phyloP scores from a whole-genome alignment of 2,329 filamentous ascomycete genomes.

The Alternaria rosae region DNA sequence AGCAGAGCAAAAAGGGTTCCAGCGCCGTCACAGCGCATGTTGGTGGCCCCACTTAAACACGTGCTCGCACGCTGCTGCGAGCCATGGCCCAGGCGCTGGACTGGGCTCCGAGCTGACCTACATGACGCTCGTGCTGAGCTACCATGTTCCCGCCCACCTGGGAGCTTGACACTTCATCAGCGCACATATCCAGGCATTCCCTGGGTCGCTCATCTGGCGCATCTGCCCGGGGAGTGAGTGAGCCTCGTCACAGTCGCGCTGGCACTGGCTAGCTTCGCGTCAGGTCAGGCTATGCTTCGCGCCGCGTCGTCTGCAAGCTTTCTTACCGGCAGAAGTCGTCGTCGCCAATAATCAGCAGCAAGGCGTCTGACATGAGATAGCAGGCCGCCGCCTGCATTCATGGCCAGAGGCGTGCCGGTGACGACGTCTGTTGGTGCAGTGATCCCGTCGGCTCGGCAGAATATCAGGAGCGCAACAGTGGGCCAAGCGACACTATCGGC shows the following conservation, averaged over 20 bases:
- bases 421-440: conserved; percentile 16
- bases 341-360: conserved; percentile 15
- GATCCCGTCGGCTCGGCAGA: conserved; percentile 28
- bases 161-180: conserved; percentile 19
- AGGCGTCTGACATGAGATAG: conserved; percentile 20
- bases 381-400: conserved; percentile 1
- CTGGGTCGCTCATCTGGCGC: conserved; percentile 5
- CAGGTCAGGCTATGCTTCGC: conserved; percentile 15
- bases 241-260: conserved; percentile 1
- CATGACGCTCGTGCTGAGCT: conserved; percentile 10
- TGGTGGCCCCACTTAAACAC: conserved; percentile 15
- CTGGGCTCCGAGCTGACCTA: conserved; percentile 8
- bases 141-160: conserved; percentile 14
- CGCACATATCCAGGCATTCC: conserved; percentile 8
- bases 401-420: conserved; percentile 13
- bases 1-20: background rate
- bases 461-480: background rate
- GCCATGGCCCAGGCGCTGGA: conserved; percentile 9
- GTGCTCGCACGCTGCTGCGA: conserved; percentile 24
- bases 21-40: background rate
- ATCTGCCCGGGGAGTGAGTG: conserved; percentile 5
- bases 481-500: conserved; percentile 20
- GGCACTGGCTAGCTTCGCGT: background rate
- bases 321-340: conserved; percentile 12
- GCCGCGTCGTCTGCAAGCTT: background rate